Evolutionary conservation across 2,329 filamentous ascomycete genomes (phyloP).

Genomic region (Sclerotinia glacialis): DNA sequence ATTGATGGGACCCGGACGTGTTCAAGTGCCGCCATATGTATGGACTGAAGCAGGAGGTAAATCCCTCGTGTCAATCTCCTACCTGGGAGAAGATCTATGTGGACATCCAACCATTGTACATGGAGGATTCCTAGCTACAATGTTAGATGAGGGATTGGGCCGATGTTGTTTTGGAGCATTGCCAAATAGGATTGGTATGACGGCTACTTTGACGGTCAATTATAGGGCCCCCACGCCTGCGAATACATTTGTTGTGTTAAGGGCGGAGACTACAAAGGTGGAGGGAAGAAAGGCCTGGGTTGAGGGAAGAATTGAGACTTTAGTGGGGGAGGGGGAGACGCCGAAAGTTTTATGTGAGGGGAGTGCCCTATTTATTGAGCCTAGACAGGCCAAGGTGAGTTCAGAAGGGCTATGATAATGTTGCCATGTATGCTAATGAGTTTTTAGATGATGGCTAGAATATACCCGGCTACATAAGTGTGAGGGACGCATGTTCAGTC

Average conservation of each 20-base stretch:
- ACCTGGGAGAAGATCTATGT: conserved; percentile 76
- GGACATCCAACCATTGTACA: conserved; percentile 90
- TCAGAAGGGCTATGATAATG: neutral
- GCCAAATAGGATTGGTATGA: conserved; percentile 81
- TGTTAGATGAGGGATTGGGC: conserved; percentile 86
- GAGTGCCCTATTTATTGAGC: conserved; percentile 83
- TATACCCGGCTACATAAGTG: conserved; percentile 24
- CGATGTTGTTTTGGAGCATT: conserved; percentile 84
- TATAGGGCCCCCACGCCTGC: conserved; percentile 80
- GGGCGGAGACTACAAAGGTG: conserved; percentile 76
- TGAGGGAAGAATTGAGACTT: conserved; percentile 77
- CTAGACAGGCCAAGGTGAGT: conserved; percentile 65
- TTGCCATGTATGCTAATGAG: conserved; percentile 13
- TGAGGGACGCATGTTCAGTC: neutral
- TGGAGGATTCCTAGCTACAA: conserved; percentile 84
- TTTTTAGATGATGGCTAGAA: conserved; percentile 27
- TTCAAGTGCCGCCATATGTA: conserved; percentile 76
- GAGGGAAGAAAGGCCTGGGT: conserved; percentile 96
- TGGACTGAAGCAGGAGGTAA: conserved; percentile 72
- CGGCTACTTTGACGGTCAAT: conserved; percentile 78
- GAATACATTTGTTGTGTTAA: conserved; percentile 71
- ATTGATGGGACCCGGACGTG: conserved; percentile 68
- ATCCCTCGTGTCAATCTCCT: conserved; percentile 68
- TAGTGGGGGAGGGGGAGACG: conserved; percentile 61
- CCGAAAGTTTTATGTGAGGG: conserved; percentile 74